Base-by-base conservation (phyloP, 2,329 filamentous ascomycete species). In the Mycosphaerella sp. region DNA sequence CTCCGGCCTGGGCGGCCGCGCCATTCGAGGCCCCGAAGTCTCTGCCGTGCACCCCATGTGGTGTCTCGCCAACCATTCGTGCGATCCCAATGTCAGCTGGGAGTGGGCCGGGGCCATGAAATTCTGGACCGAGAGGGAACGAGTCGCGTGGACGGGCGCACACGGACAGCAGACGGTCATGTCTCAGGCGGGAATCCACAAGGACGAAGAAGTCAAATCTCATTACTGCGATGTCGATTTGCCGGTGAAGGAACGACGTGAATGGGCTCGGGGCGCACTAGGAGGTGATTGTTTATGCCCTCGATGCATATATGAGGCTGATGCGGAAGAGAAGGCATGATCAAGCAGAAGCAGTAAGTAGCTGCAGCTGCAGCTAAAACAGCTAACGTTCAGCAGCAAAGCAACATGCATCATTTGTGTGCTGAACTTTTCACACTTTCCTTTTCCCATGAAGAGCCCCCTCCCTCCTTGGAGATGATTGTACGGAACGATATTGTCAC, bases 1-100 rank as follows among this genome's bases (percentile, higher is more conserved):
- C 62, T 89, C 82, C 58, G 69, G 69, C 4, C 55, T 63, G 3
- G 66, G 64, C 11, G 67, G 76, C 46, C 69, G 74, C 4, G 79
- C 79, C 0, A 87, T 92, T 59, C 88, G 90, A 2, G 82, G 88
- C 8, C 92, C 93, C 0, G 93, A 97, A 65, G 86, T 95, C 4
- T 89, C 89, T 29, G 92, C 92, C 29, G 91, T 97, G 29, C 91
- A 97, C 72, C 90, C 92, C 1, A 83, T 95, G 63, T 98, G 93
- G 90, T 97, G 91, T 72, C 78, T 97, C 31, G 91, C 92, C 29
- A 98, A 98, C 66, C 93, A 98, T 69, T 89, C 90, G 69, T 98
- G 93, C 72, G 84, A 95, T 67, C 93, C 93, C 7, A 96, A 95
- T 69, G 90, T 97, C 39, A 81, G 81, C 3, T 98, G 93, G 93